Evolutionary conservation across 257 asterid species (phyloP), one percentile per base, ranked within the genome.

Genomic region (Henckelia pumila): DNA sequence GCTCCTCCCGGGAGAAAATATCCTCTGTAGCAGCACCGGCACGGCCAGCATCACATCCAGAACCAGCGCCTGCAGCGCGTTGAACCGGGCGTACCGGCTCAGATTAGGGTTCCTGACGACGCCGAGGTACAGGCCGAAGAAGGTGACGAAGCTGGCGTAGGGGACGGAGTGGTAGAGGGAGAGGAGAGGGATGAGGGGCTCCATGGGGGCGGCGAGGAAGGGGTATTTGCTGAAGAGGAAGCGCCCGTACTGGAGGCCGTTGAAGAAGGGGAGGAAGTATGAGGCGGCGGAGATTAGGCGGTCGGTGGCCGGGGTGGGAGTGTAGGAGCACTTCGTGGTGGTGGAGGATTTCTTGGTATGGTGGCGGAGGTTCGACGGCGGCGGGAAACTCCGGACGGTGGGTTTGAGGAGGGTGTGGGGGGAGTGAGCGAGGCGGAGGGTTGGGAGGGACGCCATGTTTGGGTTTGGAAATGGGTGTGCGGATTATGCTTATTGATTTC

Each of bases 191-290:
- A 90, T 61, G n/a, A 94, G 71, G 2, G 99, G 96, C 67, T 85
- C 85, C 59, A 94, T 78, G 0, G 99, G 97, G 19, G 74, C 49
- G 25, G 95, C 89, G 17, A 90, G 71, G 47, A 72, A 2, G 0
- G 99, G 99, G 84, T 73, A 93, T 61, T 80, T 87, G 4, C 89
- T 32, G 84, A 93, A 83, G 21, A 93, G 87, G 87, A 83, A 93
- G 2, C 96, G 91, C 5, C 96, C 95, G 82, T 93, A 93, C 49
- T 91, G 95, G 71, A 93, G 80, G 75, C 95, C 90, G 78, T 93
- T 90, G 89, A 90, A 80, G 73, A 93, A 77, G 1, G 99, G 97
- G 72, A 93, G 89, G 69, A 90, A 90, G 82, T 90, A 93, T n/a
- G 99, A 76, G 0, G 81, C 89, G 61, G 95, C 89, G 61, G 99